Percentiles rank a stretch among this genome's conserved stretches.
Conservation (phyloP, 208 protist species). For the Trypanosoma cruzi region DNA sequence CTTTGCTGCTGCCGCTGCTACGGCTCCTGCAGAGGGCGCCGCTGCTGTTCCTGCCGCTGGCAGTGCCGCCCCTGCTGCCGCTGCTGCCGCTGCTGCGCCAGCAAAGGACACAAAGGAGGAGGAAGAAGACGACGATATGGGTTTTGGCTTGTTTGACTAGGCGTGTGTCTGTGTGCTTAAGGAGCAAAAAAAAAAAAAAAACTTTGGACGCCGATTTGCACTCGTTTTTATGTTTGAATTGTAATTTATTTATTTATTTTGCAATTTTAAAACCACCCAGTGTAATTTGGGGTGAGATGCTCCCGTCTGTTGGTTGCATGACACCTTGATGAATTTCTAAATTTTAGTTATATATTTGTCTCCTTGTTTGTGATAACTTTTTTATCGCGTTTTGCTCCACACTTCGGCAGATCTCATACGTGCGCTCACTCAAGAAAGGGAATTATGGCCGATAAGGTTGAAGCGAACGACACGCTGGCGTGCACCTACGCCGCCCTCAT, state of each 20-base stretch:
- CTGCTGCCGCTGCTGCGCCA: constrained; percentile 34
- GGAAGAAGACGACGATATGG: constrained; percentile 81
- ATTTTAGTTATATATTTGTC: background rate
- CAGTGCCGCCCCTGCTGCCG: constrained; percentile 40
- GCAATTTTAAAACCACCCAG: background rate
- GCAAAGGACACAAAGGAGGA: constrained; percentile 36
- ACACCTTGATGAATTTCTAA: background rate
- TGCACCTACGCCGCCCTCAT: constrained; percentile 87
- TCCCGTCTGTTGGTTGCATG: background rate
- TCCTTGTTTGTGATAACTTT: background rate
- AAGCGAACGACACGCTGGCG: constrained; percentile 72
- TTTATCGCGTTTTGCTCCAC: background rate
- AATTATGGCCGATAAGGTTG: constrained; percentile 44
- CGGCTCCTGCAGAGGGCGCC: constrained; percentile 49
- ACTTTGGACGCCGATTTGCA: background rate
- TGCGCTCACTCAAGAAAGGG: background rate
- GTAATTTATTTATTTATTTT: background rate
- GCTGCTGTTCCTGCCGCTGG: constrained; percentile 32
- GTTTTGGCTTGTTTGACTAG: constrained; percentile 81
- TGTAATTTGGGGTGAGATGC: background rate
- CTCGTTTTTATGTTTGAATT: background rate
- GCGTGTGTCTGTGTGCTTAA: constrained; percentile 2
- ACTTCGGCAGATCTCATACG: background rate
- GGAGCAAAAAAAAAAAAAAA: background rate
- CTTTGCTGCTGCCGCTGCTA: constrained; percentile 51